Evolutionary conservation across 2,329 filamentous ascomycete genomes (phyloP).

Genomic region (Cordyceps fumosorosea): DNA sequence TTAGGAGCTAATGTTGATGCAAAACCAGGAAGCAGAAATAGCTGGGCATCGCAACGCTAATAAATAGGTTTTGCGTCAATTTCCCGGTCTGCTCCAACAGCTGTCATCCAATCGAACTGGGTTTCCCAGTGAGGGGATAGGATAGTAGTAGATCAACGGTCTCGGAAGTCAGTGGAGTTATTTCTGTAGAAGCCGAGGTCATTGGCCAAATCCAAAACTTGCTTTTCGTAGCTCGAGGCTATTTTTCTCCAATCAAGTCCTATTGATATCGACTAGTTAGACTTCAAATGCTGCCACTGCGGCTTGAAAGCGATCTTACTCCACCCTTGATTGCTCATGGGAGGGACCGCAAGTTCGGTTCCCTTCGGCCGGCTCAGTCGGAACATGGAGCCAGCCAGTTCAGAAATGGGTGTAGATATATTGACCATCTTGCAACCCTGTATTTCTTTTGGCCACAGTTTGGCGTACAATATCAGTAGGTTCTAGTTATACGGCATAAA

Average conservation of each 20-base stretch:
- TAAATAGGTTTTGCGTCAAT: constrained; percentile 8
- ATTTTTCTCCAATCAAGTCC: background rate
- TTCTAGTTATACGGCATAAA: background rate
- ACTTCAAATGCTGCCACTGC: background rate
- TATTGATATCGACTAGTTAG: background rate
- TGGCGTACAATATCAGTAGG: background rate
- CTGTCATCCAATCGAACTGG: background rate
- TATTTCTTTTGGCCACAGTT: background rate
- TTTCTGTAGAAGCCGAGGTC: background rate
- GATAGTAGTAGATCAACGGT: background rate
- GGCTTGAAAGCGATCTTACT: background rate
- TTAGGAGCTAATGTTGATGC: background rate
- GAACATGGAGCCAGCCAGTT: background rate
- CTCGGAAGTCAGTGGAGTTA: background rate
- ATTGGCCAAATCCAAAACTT: background rate
- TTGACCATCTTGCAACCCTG: background rate
- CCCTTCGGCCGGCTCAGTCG: background rate
- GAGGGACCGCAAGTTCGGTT: background rate
- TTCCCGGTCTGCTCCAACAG: background rate
- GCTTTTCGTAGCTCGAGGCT: background rate
- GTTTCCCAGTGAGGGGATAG: background rate
- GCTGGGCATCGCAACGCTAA: background rate
- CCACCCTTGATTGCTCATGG: background rate
- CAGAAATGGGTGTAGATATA: background rate
- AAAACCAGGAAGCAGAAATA: constrained; percentile 13